A percentile compares a stretch with the other conserved stretches of the same genome.
Conservation (phyloP, 108 stramenopile species). For the Cyclotella atomus region DNA sequence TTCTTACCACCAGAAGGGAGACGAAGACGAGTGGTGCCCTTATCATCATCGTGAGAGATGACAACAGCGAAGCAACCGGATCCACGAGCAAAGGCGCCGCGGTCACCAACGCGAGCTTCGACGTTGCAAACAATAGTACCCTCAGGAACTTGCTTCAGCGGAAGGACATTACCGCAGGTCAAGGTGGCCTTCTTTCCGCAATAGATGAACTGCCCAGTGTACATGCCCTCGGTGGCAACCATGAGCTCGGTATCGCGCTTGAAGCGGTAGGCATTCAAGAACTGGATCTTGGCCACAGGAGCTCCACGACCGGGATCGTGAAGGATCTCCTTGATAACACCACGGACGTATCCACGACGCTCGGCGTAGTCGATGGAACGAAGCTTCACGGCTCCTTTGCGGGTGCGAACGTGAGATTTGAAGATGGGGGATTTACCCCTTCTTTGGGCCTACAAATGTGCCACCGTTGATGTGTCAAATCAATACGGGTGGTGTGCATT, state of each 20-base stretch:
- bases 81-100: slow-evolving; percentile 95
- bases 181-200: slow-evolving; percentile 98
- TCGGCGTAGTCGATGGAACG: slow-evolving; percentile 97
- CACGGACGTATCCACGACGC: slow-evolving; percentile 97
- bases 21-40: slow-evolving; percentile 98
- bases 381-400: slow-evolving; percentile 99
- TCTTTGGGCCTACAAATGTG: slow-evolving; percentile 80
- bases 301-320: slow-evolving; percentile 99
- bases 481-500: slow-evolving; percentile 44
- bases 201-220: slow-evolving; percentile 99
- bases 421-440: slow-evolving; percentile 98
- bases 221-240: slow-evolving; percentile 98
- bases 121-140: slow-evolving; percentile 99
- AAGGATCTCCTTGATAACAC: slow-evolving; percentile 98
- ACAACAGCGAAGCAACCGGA: slow-evolving; percentile 98
- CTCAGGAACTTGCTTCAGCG: slow-evolving; percentile 94
- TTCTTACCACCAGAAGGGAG: slow-evolving; percentile 99
- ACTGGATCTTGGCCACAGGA: slow-evolving; percentile 97
- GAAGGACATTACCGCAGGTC: slow-evolving; percentile 96
- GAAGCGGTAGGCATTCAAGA: slow-evolving; percentile 98
- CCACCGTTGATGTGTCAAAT: slow-evolving; percentile 29
- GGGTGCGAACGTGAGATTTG: slow-evolving; percentile 94
- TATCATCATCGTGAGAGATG: slow-evolving; percentile 98
- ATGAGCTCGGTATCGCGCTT: slow-evolving; percentile 94
- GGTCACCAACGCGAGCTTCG: slow-evolving; percentile 95